phyloP scores from a whole-genome alignment of 352 stramenopile genomes.

The Phytophthora cactorum region DNA sequence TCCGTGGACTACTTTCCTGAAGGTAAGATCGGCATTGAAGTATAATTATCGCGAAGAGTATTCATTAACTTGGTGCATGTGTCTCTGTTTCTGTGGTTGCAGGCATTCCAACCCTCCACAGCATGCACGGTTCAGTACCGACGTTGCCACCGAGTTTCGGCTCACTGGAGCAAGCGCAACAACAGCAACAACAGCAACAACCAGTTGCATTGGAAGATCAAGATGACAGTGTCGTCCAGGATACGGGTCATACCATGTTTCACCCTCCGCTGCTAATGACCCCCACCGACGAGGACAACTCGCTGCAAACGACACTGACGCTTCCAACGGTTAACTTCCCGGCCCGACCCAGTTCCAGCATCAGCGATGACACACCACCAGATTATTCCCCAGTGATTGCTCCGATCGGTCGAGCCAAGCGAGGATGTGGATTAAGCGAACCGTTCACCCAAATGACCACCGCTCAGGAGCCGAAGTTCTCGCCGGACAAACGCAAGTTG shows the following conservation, averaged over 20 bases:
- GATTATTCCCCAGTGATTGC: slow-evolving; percentile 1
- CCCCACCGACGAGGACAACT: background rate
- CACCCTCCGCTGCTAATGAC: background rate
- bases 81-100: background rate
- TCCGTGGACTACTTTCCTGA: slow-evolving; percentile 32
- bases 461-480: slow-evolving; percentile 54
- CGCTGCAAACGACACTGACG: slow-evolving; percentile 2
- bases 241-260: slow-evolving; percentile 11
- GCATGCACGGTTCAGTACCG: slow-evolving; percentile 14
- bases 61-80: background rate
- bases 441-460: slow-evolving; percentile 32
- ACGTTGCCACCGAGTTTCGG: slow-evolving; percentile 30
- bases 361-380: slow-evolving; percentile 2
- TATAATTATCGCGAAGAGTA: background rate
- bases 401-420: slow-evolving; percentile 17
- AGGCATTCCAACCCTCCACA: slow-evolving; percentile 30
- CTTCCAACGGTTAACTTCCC: slow-evolving; percentile 11
- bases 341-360: background rate
- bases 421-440: slow-evolving; percentile 18
- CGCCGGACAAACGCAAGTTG: slow-evolving; percentile 73
- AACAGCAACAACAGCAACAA: slow-evolving; percentile 12
- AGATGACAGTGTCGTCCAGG: background rate
- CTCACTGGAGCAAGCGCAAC: slow-evolving; percentile 17
- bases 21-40: slow-evolving; percentile 10
- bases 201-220: slow-evolving; percentile 16